Base-by-base conservation (phyloP, 805 yeast genomes). In the Candida xiaguanensis region DNA sequence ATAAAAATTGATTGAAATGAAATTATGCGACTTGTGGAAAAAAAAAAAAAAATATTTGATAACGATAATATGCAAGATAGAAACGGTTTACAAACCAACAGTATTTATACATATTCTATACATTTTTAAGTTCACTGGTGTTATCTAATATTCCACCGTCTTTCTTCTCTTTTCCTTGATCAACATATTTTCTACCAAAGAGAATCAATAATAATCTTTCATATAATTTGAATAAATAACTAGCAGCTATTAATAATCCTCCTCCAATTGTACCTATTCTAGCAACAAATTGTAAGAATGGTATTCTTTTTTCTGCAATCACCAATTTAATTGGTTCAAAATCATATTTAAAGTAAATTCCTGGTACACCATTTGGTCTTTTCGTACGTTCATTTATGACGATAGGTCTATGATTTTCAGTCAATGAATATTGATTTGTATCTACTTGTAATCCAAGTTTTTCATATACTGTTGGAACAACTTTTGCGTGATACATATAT, bases 381-480 rank as follows among this genome's bases (percentile, higher is more conserved):
- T 31, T 29, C 3, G 35, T 18, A n/a, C 8, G 7, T 15, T 34
- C 20, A 13, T 43, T 26, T 3, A 45, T 30, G 5, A 38, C 36
- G 19, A 45, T 30, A 8, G 48, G 52, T 25, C 52, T 59, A 41
- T 72, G 75, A 29, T 66, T 70, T 43, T 75, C 79, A 4, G 85
- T 74, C 16, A 84, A 59, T 1, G 97, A 80, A 59, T 87, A 93
- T 61, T 90, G 98, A 56, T 84, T 82, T 1, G 98, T 90, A 42
- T 84, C 84, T 5, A 91, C 65, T 16, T 61, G 71, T 3, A 80
- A 70, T 4, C 96, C 96, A 34, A 88, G 61, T 51, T 80, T 78
- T 41, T 73, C 74, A 55, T 80, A 89, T 8, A 72, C 56, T 0
- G 97, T 88, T 12, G 98, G 96, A 5, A 93, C 95, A 3, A 93